Percentiles rank a stretch among this genome's conserved stretches.
These are phyloP conservation scores for Musa schizocarpa DNA, from an alignment of 176 grass and related monocot species.

Conservation along the genomic window DNA sequence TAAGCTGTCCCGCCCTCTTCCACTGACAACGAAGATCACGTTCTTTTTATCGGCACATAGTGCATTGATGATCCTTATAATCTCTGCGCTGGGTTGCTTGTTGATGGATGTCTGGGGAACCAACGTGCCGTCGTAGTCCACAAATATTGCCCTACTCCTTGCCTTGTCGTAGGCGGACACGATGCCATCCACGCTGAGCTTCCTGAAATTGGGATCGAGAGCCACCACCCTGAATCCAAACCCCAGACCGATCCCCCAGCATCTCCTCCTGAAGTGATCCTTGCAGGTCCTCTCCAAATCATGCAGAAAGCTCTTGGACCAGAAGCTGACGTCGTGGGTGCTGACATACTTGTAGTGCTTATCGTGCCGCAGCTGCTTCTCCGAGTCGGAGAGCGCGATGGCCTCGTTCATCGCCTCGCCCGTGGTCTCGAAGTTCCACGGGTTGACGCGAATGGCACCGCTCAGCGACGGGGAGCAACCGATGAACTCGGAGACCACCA, in stretches of 20 bases:
- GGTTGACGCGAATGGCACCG: slow-evolving; percentile 84
- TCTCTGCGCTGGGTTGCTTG: slow-evolving; percentile 45
- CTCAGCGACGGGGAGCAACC: slow-evolving; percentile 91
- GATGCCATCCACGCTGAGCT: slow-evolving; percentile 78
- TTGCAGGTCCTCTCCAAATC: slow-evolving; percentile 80
- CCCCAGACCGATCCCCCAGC: slow-evolving; percentile 93
- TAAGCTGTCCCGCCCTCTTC: slow-evolving; percentile 48
- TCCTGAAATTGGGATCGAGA: slow-evolving; percentile 78
- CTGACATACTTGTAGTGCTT: slow-evolving; percentile 92
- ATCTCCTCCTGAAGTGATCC: slow-evolving; percentile 79
- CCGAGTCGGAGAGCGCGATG: slow-evolving; percentile 55
- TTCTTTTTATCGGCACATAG: slow-evolving; percentile 73
- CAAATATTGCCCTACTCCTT: slow-evolving; percentile 63
- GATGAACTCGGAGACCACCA: slow-evolving; percentile 94
- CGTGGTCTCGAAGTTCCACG: slow-evolving; percentile 82
- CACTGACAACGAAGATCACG: slow-evolving; percentile 67
- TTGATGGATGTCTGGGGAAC: slow-evolving; percentile 58
- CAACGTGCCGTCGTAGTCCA: slow-evolving; percentile 93
- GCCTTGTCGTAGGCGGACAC: slow-evolving; percentile 54
- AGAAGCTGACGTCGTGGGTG: slow-evolving; percentile 80
- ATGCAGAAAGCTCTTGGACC: slow-evolving; percentile 65
- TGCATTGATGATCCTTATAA: slow-evolving; percentile 63
- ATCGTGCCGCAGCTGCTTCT: slow-evolving; percentile 90
- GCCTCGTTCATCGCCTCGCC: slow-evolving; percentile 88
- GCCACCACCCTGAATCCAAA: slow-evolving; percentile 96